Evolutionary conservation across 1,284 basidiomycete genomes (phyloP), one percentile per base, ranked within the genome.

Genomic region (Tilletia setariae): DNA sequence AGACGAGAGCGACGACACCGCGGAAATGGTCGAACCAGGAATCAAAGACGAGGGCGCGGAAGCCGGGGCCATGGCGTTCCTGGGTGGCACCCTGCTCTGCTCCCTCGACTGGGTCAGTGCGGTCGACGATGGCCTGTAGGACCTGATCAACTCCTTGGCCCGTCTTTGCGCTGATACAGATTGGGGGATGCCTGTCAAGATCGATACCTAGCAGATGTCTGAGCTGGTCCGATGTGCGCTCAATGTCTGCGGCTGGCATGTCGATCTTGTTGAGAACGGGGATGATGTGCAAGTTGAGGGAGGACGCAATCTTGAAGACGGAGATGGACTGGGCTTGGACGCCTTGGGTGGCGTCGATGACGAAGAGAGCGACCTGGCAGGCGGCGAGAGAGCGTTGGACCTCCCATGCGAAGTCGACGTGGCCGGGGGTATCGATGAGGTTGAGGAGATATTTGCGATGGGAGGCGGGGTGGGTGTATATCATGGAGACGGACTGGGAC

Each of bases 271-370:
- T 98, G 64, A 98, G 86, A 21, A 97, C 91, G 1, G 95, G 93
- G 49, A 98, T 90, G 66, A 98, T 91, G 44, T 87, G 89, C 23
- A 98, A 84, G 1, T 91, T 89, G 79, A 94, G 91, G 76, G 87
- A 86, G 1, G 7, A n/a, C 0, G 94, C 94, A 66, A 91, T 88
- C 75, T 95, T 91, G 77, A 91, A 95, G 4, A 98, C 96, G 0
- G 93, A 95, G 67, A 99, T 90, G 4, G 94, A 93, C 83, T 99
- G 96, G 0, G 96, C 95, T 84, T 99, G 96, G 4, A 99, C 90
- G 15, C 95, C 95, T 86, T 98, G 84, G 84, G 9, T 94, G 15
- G 94, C 93, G 80, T 99, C 95, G 0, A 98, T 93, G 1, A 89
- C 86, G 15, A 98, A 85, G 62, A 98, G 83, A 2, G 93, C 95